Evolutionary conservation across 2,329 filamentous ascomycete genomes (phyloP), one percentile per base, ranked within the genome.

Genomic region (Phoma sp.): DNA sequence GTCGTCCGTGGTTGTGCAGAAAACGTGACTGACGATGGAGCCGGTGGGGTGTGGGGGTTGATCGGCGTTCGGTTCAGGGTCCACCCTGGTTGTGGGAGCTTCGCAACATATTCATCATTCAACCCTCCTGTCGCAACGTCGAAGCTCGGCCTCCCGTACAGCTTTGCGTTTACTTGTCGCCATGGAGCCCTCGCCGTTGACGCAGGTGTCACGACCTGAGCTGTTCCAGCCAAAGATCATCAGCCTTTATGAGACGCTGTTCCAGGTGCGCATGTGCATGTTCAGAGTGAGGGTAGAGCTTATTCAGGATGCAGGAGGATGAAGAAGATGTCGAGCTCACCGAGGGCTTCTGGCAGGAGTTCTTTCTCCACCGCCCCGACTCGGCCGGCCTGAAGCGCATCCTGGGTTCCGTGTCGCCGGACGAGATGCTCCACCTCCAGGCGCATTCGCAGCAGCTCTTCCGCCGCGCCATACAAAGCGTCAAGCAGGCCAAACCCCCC

Each of bases 211-310:
- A 77, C 86, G 92, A 68, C 95, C 93, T 48, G 90, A 96, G 75
- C 86, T 89, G 33, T 97, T 99, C 74, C 90, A 96, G 77, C 93
- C 91, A 48, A 99, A 99, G 80, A 91, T 99, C 64, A 89, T 96
- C 56, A 84, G 90, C 74, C 86, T 98, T 45, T 99, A 99, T 77
- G 86, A 93, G 68, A 84, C 85, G 61, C 81, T 98, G 17, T 93
- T 98, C 81, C 78, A 78, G 66, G 83, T 85, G 76, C 51, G 72
- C 32, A 14, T 36, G 21, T 28, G 15, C 29, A 15, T 20, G 17
- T 29, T 15, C 14, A n/a, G 7, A n/a, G 33, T 21, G 15, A 6
- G n/a, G n/a, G n/a, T 29, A 17, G 26, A 38, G 59, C 63, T 72
- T 39, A 69, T 47, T 23, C 7, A 7, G 15, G 26, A 14, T 73